A percentile compares a stretch with the other conserved stretches of the same genome.
Evolutionary conservation across 257 asterid genomes (phyloP).

Genomic region (Plectranthus barbatus): DNA sequence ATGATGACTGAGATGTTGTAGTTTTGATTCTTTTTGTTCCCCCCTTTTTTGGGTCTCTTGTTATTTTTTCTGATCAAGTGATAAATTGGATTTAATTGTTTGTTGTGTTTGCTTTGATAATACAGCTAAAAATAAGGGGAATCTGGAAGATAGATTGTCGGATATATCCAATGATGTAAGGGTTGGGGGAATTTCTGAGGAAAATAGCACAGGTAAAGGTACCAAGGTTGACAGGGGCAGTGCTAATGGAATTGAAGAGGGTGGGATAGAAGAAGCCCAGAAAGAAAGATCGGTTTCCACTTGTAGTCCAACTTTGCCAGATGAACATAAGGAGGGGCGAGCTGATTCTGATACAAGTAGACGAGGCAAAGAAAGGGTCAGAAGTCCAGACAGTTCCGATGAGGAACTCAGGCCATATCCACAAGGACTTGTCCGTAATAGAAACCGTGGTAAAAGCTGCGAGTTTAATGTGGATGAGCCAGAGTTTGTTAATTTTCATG

Average conservation of each 20-base stretch:
- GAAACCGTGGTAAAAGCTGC: constrained; percentile 22
- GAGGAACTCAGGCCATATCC: constrained; percentile 26
- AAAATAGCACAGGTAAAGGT: constrained; percentile 24
- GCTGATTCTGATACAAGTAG: constrained; percentile 25
- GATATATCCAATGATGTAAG: constrained; percentile 39
- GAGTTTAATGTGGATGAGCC: constrained; percentile 30
- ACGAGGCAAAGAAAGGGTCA: constrained; percentile 40
- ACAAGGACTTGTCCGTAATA: constrained; percentile 18
- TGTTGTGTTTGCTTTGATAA: constrained; percentile 18
- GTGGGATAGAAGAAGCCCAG: constrained; percentile 17
- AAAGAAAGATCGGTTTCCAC: constrained; percentile 25
- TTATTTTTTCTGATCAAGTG: not conserved
- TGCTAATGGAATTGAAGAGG: constrained; percentile 21
- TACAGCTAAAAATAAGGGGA: constrained; percentile 59
- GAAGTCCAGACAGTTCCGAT: constrained; percentile 26
- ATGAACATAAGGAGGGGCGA: constrained; percentile 28
- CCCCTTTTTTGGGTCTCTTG: not conserved
- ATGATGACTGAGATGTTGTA: not conserved
- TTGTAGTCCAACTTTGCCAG: constrained; percentile 27
- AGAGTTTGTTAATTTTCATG: constrained; percentile 24
- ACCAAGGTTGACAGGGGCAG: constrained; percentile 31
- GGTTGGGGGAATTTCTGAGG: constrained; percentile 27
- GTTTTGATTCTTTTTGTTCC: not conserved
- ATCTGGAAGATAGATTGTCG: constrained; percentile 35
- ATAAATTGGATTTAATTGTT: not conserved